Base-by-base conservation (phyloP, 352 stramenopile genomes). In the Phytophthora crassamura region DNA sequence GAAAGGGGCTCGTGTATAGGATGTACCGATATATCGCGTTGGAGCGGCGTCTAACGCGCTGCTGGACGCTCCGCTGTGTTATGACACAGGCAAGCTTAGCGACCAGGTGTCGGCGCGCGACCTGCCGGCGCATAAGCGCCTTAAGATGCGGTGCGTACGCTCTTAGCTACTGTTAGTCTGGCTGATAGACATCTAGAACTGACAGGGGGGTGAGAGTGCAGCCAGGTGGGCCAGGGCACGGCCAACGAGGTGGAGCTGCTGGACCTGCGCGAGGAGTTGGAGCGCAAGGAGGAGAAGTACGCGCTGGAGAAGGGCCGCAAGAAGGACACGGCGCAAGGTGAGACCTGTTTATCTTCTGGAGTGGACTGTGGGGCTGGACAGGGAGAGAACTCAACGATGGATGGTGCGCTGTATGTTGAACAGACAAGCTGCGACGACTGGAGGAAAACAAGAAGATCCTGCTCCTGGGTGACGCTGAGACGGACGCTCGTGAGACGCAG, bases 391-490 rank as follows among this genome's bases (percentile, higher is more conserved):
- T n/a, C n/a, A 34, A 20, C 18, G 32, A 5, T 10, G 14, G 22
- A 12, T 60, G 52, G 40, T 25, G 12, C 4, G 16, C 12, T 35
- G 11, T 57, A 63, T 43, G 30, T 25, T 50, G 15, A 45, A 34
- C 38, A 84, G 83, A 91, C 41, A 90, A 92, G 35, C 40, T 93
- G 41, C 54, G 81, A 45, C 74, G 84, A 32, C 72, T 95, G 28
- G 86, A 93, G 54, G 74, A 90, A 50, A 94, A 93, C 70, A 92
- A 94, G 57, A 91, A 93, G 57, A 83, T 93, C 38, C 43, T 94
- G 39, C 58, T 94, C 41, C 54, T 93, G 25, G 88, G 91, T 48
- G 80, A 94, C 63, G 82, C 78, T 8, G 86, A 91, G 45, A 59
- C 82, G 2, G 77, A 95, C 28, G 81, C 90, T 48, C 78, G 82